Base-by-base conservation (phyloP, 108 stramenopile genomes). In the Parietichytrium sp. region DNA sequence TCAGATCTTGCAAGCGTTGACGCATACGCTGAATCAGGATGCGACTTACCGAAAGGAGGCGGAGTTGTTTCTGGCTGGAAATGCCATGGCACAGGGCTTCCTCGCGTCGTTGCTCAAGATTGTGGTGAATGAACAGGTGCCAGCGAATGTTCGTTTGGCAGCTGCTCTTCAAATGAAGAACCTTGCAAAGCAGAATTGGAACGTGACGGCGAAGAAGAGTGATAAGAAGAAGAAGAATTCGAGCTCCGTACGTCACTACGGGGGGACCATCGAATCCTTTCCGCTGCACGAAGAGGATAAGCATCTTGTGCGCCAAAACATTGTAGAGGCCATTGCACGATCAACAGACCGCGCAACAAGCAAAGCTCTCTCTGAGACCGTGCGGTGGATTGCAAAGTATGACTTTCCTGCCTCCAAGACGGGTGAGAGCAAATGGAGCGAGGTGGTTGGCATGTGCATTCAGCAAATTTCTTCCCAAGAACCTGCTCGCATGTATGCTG, bases 161-260 rank as follows among this genome's bases (percentile, higher is more conserved):
- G 61, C 61, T n/a, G 61, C 61, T 6, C 38, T 72, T 8, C 61
- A 72, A 42, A 33, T 72, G 16, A 72, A 72, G 33, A 72, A 72
- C 61, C 45, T 33, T 42, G 61, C 45, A n/a, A 33, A 45, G 38
- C 45, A 45, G 10, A 72, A 72, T 42, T 72, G 61, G 61, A 72
- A 8, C 13, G 38, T 33, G 38, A 72, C 61, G 38, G 38, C 61
- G 23, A 42, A 72, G 42, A 42, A 72, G 61, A 12, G 45, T 10
- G 36, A 33, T 16, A 42, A 72, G 38, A 33, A 42, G 23, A 2
- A 33, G 8, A 20, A 33, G 38, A 16, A 42, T 23, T 72, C 12
- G 16, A 72, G 45, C 61, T 31, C 61, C 61, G n/a, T n/a, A n/a
- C n/a, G n/a, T n/a, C 36, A 72, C 1, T 72, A 72, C 3, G 36